phyloP scores from a whole-genome alignment of 192 early-diverging fungal genomes.

The Mortierella hygrophila region DNA sequence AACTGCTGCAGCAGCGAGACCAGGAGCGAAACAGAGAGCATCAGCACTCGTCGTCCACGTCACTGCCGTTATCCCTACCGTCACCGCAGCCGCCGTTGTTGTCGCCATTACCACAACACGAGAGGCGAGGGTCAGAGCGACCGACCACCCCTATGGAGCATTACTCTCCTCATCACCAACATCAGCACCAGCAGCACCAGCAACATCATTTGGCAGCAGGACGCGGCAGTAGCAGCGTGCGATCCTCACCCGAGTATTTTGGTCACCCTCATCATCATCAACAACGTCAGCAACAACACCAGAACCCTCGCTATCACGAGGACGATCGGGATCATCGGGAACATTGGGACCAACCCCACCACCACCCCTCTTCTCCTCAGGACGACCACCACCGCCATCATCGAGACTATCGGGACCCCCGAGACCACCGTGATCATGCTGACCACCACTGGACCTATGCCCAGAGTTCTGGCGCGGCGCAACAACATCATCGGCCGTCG shows the following conservation, averaged over 20 bases:
- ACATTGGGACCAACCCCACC: not conserved
- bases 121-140: not conserved
- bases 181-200: not conserved
- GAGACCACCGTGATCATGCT: not conserved
- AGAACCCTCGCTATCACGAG: not conserved
- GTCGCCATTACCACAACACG: not conserved
- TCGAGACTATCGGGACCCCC: not conserved
- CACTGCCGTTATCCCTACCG: not conserved
- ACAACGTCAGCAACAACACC: not conserved
- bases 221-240: not conserved
- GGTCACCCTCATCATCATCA: not conserved
- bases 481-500: not conserved
- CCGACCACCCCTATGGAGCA: not conserved
- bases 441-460: not conserved
- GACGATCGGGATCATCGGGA: not conserved
- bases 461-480: not conserved
- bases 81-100: not conserved
- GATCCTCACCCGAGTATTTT: not conserved
- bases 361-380: not conserved
- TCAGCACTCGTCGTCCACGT: not conserved
- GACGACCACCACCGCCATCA: not conserved
- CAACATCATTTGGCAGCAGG: not conserved
- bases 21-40: not conserved
- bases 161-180: not conserved
- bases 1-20: not conserved